Percentiles rank a stretch among this genome's conserved stretches.
Conservation (phyloP, 139 green algal species). For the Zygnema cylindricum region DNA sequence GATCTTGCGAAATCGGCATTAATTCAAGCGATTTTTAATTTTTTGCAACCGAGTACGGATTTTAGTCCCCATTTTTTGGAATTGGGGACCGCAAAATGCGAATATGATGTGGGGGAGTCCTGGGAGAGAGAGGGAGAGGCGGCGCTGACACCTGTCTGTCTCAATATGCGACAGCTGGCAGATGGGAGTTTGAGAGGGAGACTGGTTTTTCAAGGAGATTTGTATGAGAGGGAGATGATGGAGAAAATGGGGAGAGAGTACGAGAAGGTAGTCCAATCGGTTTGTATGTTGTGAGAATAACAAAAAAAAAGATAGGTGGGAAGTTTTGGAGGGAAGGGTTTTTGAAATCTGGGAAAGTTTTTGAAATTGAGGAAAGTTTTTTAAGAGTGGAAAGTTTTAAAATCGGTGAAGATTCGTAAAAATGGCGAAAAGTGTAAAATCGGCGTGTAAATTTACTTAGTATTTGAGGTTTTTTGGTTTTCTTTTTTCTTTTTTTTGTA, state of each 20-base stretch:
- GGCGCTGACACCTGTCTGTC: conserved; percentile 4
- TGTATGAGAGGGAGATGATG: conserved; percentile 21
- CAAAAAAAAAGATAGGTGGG: too few species aligned
- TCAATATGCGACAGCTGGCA: conserved; percentile 8
- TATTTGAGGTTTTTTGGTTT: too few species aligned
- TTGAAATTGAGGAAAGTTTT: too few species aligned
- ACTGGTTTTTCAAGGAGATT: conserved; percentile 33
- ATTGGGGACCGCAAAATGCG: background rate
- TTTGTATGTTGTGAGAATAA: conserved; percentile 20
- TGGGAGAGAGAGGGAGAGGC: conserved; percentile 33
- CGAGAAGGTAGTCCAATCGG: background rate
- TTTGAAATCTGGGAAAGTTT: too few species aligned
- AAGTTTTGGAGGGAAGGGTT: too few species aligned
- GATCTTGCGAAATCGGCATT: conserved; percentile 8
- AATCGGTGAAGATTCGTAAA: too few species aligned
- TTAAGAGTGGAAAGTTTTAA: too few species aligned
- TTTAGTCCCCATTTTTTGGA: background rate
- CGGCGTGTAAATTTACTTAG: too few species aligned
- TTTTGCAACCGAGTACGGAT: conserved; percentile 14
- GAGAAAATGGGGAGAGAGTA: conserved; percentile 20
- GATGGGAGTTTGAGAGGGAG: conserved; percentile 16
- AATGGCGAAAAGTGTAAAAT: too few species aligned
- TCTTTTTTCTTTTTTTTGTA: too few species aligned
- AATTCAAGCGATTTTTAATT: conserved; percentile 32
- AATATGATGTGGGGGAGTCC: conserved; percentile 19